A percentile compares a stretch with the other conserved stretches of the same genome.
Conservation (phyloP, 164 flowering plant genomes). For the Pachysandra terminalis region DNA sequence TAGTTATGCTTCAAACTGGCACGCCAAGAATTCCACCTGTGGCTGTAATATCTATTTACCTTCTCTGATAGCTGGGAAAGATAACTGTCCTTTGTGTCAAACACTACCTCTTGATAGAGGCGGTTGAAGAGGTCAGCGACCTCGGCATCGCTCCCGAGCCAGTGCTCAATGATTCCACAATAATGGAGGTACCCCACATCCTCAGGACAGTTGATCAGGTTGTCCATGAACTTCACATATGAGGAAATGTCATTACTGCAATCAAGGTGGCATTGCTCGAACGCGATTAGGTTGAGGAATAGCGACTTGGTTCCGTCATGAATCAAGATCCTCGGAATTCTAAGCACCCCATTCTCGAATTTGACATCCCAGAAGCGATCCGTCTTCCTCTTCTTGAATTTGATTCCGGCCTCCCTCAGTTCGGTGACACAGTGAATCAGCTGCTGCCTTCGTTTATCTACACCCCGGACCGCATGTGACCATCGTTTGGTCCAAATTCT, state of each 20-base stretch:
- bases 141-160: conserved; percentile 67
- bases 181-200: conserved; percentile 66
- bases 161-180: conserved; percentile 65
- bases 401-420: conserved; percentile 23
- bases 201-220: conserved; percentile 51
- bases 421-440: conserved; percentile 46
- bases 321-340: conserved; percentile 55
- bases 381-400: conserved; percentile 52
- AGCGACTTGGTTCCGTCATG: conserved; percentile 69
- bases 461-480: conserved; percentile 41
- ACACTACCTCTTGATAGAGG: conserved; percentile 68
- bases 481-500: conserved; percentile 39
- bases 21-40: conserved; percentile 61
- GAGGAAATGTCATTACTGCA: conserved; percentile 63
- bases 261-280: conserved; percentile 65
- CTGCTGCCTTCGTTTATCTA: conserved; percentile 59
- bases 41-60: conserved; percentile 44
- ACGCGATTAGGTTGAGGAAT: conserved; percentile 67
- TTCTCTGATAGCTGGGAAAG: conserved; percentile 52
- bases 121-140: conserved; percentile 69
- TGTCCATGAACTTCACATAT: conserved; percentile 69
- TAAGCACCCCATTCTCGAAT: conserved; percentile 46
- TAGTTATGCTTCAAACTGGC: conserved; percentile 61
- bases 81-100: conserved; percentile 55
- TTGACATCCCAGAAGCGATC: conserved; percentile 69